phyloP scores from a whole-genome alignment of 306 rosid species.

The Prunus salicina region DNA sequence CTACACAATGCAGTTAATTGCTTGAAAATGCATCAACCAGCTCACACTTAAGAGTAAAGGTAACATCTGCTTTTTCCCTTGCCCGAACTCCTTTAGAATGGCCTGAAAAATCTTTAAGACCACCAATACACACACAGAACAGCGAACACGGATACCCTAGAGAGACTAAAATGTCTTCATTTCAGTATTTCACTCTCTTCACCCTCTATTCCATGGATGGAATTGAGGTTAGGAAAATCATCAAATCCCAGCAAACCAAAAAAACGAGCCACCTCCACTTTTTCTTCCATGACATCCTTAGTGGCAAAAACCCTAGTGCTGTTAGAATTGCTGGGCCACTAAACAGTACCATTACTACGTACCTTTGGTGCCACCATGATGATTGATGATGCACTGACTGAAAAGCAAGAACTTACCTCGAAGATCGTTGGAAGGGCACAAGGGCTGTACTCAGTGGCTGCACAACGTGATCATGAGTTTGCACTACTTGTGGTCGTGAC shows the following conservation, averaged over 20 bases:
- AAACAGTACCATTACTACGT: too few relatives aligned
- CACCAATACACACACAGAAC: not conserved
- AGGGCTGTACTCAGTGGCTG: constrained; percentile 21
- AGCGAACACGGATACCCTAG: not conserved
- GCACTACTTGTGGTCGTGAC: constrained; percentile 19
- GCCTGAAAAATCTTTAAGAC: not conserved
- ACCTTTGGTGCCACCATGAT: not conserved
- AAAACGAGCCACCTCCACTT: constrained; percentile 21
- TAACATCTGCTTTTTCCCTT: not conserved
- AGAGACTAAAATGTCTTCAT: constrained; percentile 4
- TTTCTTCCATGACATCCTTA: constrained; percentile 28
- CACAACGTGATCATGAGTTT: constrained; percentile 6
- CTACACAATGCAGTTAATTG: not conserved
- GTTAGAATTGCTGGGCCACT: not conserved
- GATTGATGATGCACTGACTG: constrained; percentile 20
- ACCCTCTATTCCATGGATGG: constrained; percentile 11
- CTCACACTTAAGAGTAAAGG: not conserved
- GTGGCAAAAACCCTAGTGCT: constrained; percentile 20
- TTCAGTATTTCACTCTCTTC: not conserved
- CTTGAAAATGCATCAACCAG: constrained; percentile 22
- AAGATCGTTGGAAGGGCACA: constrained; percentile 30
- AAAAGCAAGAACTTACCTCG: constrained; percentile 5
- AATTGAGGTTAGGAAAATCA: constrained; percentile 3
- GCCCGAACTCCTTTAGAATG: not conserved
- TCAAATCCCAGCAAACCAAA: not conserved